A percentile compares a stretch with the other conserved stretches of the same genome.
These are phyloP conservation scores for Agrostemma githago DNA, from an alignment of 148 eudicot genomes.

Conservation along the genomic window DNA sequence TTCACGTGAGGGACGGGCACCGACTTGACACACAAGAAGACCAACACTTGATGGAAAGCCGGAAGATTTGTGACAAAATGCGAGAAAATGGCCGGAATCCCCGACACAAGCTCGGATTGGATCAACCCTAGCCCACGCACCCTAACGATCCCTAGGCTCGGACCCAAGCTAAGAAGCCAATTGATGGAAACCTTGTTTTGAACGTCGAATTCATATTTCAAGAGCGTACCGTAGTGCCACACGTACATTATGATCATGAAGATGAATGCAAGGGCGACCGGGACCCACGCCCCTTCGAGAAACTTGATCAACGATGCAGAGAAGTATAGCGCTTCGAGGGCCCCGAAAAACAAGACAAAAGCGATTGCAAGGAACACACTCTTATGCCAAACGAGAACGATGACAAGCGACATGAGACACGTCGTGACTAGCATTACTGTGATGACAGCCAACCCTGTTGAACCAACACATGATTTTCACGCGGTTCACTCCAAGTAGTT, in stretches of 20 bases:
- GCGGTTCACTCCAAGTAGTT: neutral
- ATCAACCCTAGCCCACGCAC: constrained; percentile 89
- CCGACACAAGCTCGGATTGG: constrained; percentile 89
- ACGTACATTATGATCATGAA: constrained; percentile 67
- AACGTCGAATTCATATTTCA: constrained; percentile 73
- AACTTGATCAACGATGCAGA: constrained; percentile 90
- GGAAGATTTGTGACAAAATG: constrained; percentile 97
- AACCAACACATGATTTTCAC: neutral
- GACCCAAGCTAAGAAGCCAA: constrained; percentile 82
- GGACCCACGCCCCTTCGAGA: constrained; percentile 98
- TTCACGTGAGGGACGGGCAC: constrained; percentile 82
- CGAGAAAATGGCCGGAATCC: constrained; percentile 92
- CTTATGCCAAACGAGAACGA: constrained; percentile 80
- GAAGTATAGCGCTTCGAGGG: constrained; percentile 86
- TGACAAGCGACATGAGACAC: constrained; percentile 93
- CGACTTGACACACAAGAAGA: constrained; percentile 74
- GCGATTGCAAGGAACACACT: constrained; percentile 58
- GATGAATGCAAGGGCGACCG: constrained; percentile 62
- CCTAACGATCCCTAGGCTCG: constrained; percentile 77
- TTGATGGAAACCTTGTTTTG: constrained; percentile 91
- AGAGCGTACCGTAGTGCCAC: constrained; percentile 84
- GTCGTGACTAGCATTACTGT: constrained; percentile 98
- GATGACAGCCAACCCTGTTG: constrained; percentile 90
- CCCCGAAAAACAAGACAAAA: constrained; percentile 73
- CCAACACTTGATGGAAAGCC: constrained; percentile 87